Base-by-base conservation (phyloP, 2,329 filamentous ascomycete species). In the Fusarium sarcochroum region DNA sequence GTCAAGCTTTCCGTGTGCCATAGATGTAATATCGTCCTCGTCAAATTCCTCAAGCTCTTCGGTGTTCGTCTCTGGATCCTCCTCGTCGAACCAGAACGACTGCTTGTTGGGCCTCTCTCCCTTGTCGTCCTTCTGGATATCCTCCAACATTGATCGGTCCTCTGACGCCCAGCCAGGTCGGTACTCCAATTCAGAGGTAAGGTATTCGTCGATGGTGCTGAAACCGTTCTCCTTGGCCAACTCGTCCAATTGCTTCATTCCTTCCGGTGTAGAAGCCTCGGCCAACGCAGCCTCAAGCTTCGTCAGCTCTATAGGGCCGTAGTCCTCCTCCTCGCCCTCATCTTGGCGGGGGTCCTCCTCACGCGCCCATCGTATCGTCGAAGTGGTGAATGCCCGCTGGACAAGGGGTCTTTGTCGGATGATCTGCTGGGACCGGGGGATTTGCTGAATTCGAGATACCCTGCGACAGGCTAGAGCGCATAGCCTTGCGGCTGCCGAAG, bases 1-100 rank as follows among this genome's bases (percentile, higher is more conserved):
- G 74, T 98, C 93, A 71, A 99, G 82, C 82, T 98, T 94, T 53
- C 86, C 90, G 80, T 99, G 94, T 1, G 90, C 96, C 78, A 93
- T 86, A 51, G 89, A 89, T 61, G 92, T 91, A 62, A 99, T 92
- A 77, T 97, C 94, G 76, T 97, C 92, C 69, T 93, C 91, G 67
- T 92, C 87, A 77, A 91, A 92, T 68, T 90, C 86, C 57, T 89
- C 85, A 41, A 82, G 80, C 56, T 90, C 87, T 63, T 88, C 83
- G 18, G 79, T 81, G 58, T 83, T 77, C 32, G 79, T 77, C 49
- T 86, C 84, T 15, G 78, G 76, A 68, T 86, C 85, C n/a, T 83
- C 81, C 38, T 82, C 80, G 67, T 84, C 81, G 72, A 80, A 83
- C 84, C 84, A 87, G 59, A 86, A 85, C 6, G 78, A 79, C 44